phyloP scores from a whole-genome alignment of 2,329 filamentous ascomycete genomes.

The Pseudogymnoascus sp. region DNA sequence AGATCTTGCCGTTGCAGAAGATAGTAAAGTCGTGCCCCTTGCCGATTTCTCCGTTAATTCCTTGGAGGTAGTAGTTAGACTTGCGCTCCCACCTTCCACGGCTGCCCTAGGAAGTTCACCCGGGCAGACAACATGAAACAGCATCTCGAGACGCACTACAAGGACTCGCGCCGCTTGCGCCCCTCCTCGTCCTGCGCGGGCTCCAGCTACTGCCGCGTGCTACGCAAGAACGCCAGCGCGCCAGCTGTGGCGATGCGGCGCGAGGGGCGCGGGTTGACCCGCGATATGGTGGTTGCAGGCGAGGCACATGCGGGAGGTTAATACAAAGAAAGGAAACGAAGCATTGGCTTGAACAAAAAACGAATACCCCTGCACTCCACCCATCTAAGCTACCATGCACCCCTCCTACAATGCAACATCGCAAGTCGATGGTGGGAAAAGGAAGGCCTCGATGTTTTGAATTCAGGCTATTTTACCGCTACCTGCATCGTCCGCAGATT shows the following conservation, averaged over 20 bases:
- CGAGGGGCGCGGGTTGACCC: background rate
- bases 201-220: no score
- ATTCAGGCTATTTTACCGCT: background rate
- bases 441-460: background rate
- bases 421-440: background rate
- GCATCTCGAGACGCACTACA: constrained; percentile 68
- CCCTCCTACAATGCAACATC: no score
- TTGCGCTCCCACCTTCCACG: no score
- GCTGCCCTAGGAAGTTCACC: constrained; percentile 70
- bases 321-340: no score
- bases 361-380: no score
- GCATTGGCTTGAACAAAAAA: no score
- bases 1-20: no score
- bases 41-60: no score
- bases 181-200: no score
- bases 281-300: background rate
- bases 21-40: no score
- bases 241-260: background rate
- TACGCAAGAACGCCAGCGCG: background rate
- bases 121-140: constrained; percentile 85
- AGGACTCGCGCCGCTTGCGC: constrained; percentile 36
- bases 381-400: no score
- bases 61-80: no score
- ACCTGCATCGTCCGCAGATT: background rate
- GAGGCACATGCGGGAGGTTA: background rate